Conservation (phyloP, 768 basidiomycete species). For the Termitomyces bulborhizus region DNA sequence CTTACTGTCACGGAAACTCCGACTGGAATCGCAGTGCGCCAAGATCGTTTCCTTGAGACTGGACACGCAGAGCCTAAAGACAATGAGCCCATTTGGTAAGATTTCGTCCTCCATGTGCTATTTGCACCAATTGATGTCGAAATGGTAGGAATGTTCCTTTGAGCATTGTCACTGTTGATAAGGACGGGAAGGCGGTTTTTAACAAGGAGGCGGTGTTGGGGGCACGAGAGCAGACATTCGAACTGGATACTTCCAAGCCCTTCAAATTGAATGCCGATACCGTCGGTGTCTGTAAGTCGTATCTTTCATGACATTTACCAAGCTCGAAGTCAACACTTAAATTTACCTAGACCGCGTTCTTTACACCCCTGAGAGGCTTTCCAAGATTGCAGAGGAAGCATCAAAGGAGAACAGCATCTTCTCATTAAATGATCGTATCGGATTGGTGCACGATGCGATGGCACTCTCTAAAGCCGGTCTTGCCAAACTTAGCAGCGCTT, state of each 20-base stretch:
- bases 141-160: conserved; percentile 71
- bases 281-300: conserved; percentile 75
- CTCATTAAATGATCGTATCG: conserved; percentile 82
- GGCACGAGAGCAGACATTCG: conserved; percentile 60
- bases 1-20: conserved; percentile 75
- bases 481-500: conserved; percentile 65
- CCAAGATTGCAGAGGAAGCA: conserved; percentile 75
- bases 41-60: conserved; percentile 89
- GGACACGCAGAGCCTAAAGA: conserved; percentile 75
- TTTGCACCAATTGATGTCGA: neutral
- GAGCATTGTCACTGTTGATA: conserved; percentile 57
- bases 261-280: conserved; percentile 93
- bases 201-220: conserved; percentile 61
- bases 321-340: neutral
- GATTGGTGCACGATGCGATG: conserved; percentile 78
- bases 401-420: conserved; percentile 51
- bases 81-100: conserved; percentile 82
- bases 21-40: conserved; percentile 70
- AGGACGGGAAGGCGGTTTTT: conserved; percentile 48
- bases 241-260: conserved; percentile 65
- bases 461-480: conserved; percentile 80
- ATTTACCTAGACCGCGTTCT: conserved; percentile 64
- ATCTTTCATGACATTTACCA: neutral
- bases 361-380: conserved; percentile 76
- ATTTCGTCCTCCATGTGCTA: neutral